phyloP scores from a whole-genome alignment of 2,329 filamentous ascomycete genomes.

The Stenocarpella maydis region DNA sequence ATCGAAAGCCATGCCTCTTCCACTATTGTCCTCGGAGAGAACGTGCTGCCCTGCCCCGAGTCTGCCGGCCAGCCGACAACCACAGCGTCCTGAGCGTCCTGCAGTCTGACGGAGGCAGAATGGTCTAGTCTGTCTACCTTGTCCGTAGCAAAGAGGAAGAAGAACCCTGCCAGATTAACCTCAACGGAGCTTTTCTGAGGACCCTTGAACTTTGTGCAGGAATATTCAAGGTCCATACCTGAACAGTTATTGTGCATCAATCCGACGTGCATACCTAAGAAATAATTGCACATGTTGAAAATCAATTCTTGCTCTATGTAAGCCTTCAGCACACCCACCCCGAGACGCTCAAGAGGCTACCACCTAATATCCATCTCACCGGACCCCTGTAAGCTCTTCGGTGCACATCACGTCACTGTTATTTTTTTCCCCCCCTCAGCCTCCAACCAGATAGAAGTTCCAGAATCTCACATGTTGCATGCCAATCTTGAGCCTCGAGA shows the following conservation, averaged over 20 bases:
- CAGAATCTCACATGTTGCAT: background rate
- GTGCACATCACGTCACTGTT: slow-evolving; percentile 21
- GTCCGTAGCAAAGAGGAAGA: too few relatives aligned
- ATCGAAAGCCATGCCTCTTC: background rate
- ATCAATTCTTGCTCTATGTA: too few relatives aligned
- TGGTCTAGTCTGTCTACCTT: background rate
- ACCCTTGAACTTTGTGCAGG: background rate
- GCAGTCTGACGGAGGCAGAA: background rate
- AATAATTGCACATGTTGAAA: background rate
- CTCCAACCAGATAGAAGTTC: background rate
- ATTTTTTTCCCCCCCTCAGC: background rate
- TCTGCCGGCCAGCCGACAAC: slow-evolving; percentile 17
- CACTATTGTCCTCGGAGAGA: background rate
- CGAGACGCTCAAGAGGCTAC: background rate
- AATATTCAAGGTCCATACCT: background rate
- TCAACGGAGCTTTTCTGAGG: slow-evolving; percentile 1
- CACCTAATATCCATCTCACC: background rate
- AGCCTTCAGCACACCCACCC: background rate
- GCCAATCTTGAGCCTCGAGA: background rate
- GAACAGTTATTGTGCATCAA: background rate
- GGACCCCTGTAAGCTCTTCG: slow-evolving; percentile 10
- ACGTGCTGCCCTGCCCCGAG: background rate
- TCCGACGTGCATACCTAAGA: too few relatives aligned
- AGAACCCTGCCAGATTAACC: slow-evolving; percentile 14
- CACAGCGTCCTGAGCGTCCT: background rate